Base-by-base conservation (phyloP, 1,284 basidiomycete species). In the Ganoderma lingzhi region DNA sequence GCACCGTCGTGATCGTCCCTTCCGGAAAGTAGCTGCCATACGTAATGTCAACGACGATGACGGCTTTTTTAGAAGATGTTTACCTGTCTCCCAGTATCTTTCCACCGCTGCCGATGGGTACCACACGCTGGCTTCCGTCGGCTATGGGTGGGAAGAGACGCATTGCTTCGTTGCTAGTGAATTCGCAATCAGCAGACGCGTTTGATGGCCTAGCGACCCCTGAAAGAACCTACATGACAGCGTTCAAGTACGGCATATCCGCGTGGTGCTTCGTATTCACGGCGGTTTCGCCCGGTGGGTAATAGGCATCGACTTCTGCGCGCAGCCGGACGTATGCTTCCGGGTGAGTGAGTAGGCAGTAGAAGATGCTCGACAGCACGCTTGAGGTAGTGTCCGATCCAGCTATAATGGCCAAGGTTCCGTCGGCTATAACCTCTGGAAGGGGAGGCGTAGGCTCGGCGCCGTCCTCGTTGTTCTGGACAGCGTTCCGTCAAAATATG, bases 101-200 rank as follows among this genome's bases (percentile, higher is more conserved):
- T 53, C 73, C 70, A 9, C 77, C 78, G 39, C 69, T 74, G 9
- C 78, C 79, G 15, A 44, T 48, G 10, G 69, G 71, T 2, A 79
- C 81, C 23, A 83, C 80, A 61, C 90, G 85, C 66, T 88, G 85
- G 45, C 86, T 83, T 59, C 85, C 85, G 32, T 84, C 86, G n/a
- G 84, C 82, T n/a, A 90, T 80, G 9, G 89, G 83, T 28, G 90
- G 88, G 62, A 84, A 83, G 58, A 91, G 79, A 60, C 90, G 82
- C 65, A 92, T 76, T 0, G 84, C 78, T 77, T 92, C 90, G 55
- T 90, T 89, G 68, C 90, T 91, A 30, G 76, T 32, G 74, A 42
- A 30, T 65, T 63, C 45, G 9, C 23, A 1, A 63, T 65, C 59
- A 64, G 55, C 62, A 67, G 37, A 10, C n/a, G n/a, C 48, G 19